A percentile compares a stretch with the other conserved stretches of the same genome.
Conservation (phyloP, 2,329 filamentous ascomycete genomes). For the Phialocephala sp. region DNA sequence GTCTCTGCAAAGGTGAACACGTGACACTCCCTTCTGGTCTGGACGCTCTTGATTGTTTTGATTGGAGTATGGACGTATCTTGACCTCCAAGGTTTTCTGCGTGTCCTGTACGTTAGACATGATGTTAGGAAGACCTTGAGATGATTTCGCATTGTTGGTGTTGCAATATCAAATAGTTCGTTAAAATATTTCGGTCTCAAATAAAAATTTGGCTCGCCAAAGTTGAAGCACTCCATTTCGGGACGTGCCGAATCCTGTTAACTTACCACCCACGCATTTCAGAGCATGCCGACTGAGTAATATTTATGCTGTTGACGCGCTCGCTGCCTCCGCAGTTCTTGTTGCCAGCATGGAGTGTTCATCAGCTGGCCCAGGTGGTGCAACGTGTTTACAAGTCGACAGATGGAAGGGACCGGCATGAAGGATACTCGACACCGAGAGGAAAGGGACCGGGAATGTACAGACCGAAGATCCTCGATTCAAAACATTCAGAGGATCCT, state of each 20-base stretch:
- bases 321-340: conserved; percentile 50
- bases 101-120: conserved; percentile 34
- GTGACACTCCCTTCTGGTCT: conserved; percentile 42
- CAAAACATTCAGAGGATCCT: background rate
- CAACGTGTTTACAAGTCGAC: conserved; percentile 24
- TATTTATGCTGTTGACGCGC: conserved; percentile 52
- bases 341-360: conserved; percentile 47
- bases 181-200: conserved; percentile 21
- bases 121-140: conserved; percentile 4
- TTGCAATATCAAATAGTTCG: conserved; percentile 10
- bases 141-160: conserved; percentile 26
- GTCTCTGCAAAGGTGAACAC: conserved; percentile 41
- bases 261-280: conserved; percentile 26
- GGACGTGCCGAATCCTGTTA: conserved; percentile 12
- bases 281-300: conserved; percentile 34
- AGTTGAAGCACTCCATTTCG: conserved; percentile 12
- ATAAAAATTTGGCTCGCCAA: conserved; percentile 20
- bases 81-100: conserved; percentile 42
- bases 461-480: background rate
- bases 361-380: conserved; percentile 38
- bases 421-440: background rate
- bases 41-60: conserved; percentile 38
- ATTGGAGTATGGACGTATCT: conserved; percentile 40
- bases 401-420: background rate
- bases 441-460: background rate